Percentiles rank a stretch among this genome's conserved stretches.
Evolutionary conservation across 805 yeast species (phyloP).

Genomic region (Hanseniaspora lindneri): DNA sequence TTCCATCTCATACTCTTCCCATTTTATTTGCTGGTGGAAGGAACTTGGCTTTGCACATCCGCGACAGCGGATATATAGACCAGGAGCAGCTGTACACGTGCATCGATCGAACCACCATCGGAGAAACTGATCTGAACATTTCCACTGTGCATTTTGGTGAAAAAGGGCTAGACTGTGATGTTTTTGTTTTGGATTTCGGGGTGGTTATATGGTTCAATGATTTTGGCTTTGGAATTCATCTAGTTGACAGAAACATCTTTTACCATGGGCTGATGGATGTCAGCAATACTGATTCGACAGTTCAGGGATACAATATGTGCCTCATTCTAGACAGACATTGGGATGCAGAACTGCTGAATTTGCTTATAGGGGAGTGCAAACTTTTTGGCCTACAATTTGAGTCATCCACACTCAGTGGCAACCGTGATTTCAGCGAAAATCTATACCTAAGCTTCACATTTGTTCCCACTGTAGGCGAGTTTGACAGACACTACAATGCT

Average conservation of each 20-base stretch:
- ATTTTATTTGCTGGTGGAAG: constrained; percentile 35
- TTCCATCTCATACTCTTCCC: constrained; percentile 19
- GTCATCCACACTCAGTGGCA: background rate
- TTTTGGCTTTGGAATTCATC: constrained; percentile 29
- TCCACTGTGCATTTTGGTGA: background rate
- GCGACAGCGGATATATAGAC: constrained; percentile 11
- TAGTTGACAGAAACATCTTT: constrained; percentile 28
- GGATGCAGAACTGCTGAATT: constrained; percentile 5
- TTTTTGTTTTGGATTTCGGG: constrained; percentile 31
- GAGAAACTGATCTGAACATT: constrained; percentile 1
- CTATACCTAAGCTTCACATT: constrained; percentile 25
- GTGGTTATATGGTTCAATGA: constrained; percentile 33
- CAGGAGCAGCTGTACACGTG: background rate
- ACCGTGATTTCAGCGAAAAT: background rate
- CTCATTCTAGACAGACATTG: background rate
- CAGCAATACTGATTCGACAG: background rate
- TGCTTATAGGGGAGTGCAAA: constrained; percentile 4
- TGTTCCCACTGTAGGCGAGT: constrained; percentile 29
- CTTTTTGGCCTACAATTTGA: constrained; percentile 6
- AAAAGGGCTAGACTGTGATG: constrained; percentile 20
- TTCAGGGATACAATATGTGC: constrained; percentile 9
- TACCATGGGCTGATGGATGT: constrained; percentile 26
- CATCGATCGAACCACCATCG: constrained; percentile 1
- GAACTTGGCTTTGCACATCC: constrained; percentile 24
- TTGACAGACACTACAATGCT: constrained; percentile 30